phyloP scores from a whole-genome alignment of 2,329 filamentous ascomycete species.

The Mycogone perniciosa region DNA sequence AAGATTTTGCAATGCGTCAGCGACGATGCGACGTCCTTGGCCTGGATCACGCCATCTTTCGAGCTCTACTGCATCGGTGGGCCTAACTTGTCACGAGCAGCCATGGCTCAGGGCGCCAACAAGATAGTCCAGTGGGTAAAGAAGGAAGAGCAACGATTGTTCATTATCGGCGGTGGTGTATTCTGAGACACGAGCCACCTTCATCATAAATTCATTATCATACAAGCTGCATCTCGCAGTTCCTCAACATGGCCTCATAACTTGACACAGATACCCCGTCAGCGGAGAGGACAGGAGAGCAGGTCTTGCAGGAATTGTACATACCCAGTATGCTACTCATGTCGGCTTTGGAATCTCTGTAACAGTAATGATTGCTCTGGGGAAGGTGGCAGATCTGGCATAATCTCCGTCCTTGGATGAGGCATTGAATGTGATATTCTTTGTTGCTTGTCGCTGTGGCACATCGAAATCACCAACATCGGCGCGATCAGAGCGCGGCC shows the following conservation, averaged over 20 bases:
- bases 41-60: slow-evolving; percentile 86
- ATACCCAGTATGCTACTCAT: slow-evolving; percentile 1
- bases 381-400: slow-evolving; percentile 9
- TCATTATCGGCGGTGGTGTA: slow-evolving; percentile 96
- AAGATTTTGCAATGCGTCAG: slow-evolving; percentile 79
- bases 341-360: slow-evolving; percentile 14
- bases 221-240: slow-evolving; percentile 7
- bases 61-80: slow-evolving; percentile 95
- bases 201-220: slow-evolving; percentile 10
- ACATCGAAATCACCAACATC: slow-evolving; percentile 19
- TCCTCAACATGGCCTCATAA: background rate
- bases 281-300: background rate
- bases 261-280: background rate
- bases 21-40: slow-evolving; percentile 71
- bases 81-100: slow-evolving; percentile 56
- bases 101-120: slow-evolving; percentile 79
- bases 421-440: slow-evolving; percentile 1
- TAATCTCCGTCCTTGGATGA: background rate
- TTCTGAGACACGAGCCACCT: slow-evolving; percentile 37
- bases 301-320: background rate
- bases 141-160: slow-evolving; percentile 85
- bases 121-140: slow-evolving; percentile 87
- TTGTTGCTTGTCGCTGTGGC: slow-evolving; percentile 4
- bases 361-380: slow-evolving; percentile 14
- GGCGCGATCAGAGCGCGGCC: slow-evolving; percentile 18